Base-by-base conservation (phyloP, 1,139 yeast species). In the Blastobotrys capitulatus region DNA sequence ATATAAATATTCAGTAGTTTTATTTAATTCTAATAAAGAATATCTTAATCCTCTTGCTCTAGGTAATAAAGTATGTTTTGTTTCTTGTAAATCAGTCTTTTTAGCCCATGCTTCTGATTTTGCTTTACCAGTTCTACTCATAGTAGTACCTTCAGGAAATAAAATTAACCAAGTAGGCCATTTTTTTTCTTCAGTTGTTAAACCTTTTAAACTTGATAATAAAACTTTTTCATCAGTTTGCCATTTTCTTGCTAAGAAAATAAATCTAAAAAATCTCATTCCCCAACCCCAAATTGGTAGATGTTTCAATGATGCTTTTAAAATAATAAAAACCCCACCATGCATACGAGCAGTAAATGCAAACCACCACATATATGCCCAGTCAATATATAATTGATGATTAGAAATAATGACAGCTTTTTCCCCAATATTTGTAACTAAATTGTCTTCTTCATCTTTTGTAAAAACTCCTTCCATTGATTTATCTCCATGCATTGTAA, bases 91-190 rank as follows among this genome's bases (percentile, higher is more conserved):
- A 57, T 58, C 58, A 39, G 74, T 67, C 55, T 81, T 77, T 10
- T 67, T 68, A 26, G 86, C 84, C 66, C 71, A 92, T 15, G 66
- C 73, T 15, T 71, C 72, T 2, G 90, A 80, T 52, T 78, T 78
- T 7, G 61, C 69, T 45, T 78, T 75, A 3, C 96, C 88, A 55
- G 79, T 76, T 12, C 72, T 73, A 36, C 94, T 82, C 52, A 86
- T 71, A 48, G 89, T 94, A 0, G 99, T 92, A 1, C 99, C 99
- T 66, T 92, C 99, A 1, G 99, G 98, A 67, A 84, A 92, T 32
- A 92, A 66, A 26, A 90, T 68, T 48, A 92, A 55, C 74, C 74
- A 72, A n/a, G 68, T 62, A 4, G 76, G 74, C 63, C 65, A 64
- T 2, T 65, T 54, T 42, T 50, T 50, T 29, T 29, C 32, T 44